Evolutionary conservation across 306 rosid species (phyloP).

Genomic region (Mimosa pudica): DNA sequence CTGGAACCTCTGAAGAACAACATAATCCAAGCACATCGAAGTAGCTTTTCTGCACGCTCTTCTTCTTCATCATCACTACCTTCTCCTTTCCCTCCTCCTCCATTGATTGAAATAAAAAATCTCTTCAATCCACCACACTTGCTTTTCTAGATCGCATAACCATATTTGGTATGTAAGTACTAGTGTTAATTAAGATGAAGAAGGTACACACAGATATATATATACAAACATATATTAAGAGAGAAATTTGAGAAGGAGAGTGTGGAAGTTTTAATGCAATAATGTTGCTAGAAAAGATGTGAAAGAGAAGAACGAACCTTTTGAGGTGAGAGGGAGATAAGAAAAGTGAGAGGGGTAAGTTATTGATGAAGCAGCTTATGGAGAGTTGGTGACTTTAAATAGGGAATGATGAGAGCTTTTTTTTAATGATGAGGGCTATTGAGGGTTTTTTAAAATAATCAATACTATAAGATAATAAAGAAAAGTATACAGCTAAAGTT

Average conservation of each 20-base stretch:
- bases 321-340: background rate
- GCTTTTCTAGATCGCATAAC: constrained; percentile 8
- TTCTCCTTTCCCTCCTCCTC: constrained; percentile 30
- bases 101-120: constrained; percentile 40
- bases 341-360: background rate
- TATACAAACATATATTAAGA: background rate
- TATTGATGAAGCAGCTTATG: background rate
- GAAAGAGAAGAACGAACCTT: background rate
- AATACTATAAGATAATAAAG: too few relatives aligned
- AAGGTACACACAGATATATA: background rate
- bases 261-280: background rate
- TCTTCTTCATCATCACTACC: constrained; percentile 23
- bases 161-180: too few relatives aligned
- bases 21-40: constrained; percentile 90
- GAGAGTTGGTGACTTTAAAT: background rate
- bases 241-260: background rate
- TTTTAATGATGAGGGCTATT: background rate
- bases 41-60: constrained; percentile 68
- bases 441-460: background rate
- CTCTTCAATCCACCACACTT: constrained; percentile 11
- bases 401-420: background rate
- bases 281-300: background rate
- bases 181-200: background rate
- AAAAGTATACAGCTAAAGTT: too few relatives aligned
- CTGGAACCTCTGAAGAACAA: constrained; percentile 82